A percentile compares a stretch with the other conserved stretches of the same genome.
These are phyloP conservation scores for Penicillium sp. DNA, from an alignment of 2,329 filamentous ascomycete genomes.

Conservation along the genomic window DNA sequence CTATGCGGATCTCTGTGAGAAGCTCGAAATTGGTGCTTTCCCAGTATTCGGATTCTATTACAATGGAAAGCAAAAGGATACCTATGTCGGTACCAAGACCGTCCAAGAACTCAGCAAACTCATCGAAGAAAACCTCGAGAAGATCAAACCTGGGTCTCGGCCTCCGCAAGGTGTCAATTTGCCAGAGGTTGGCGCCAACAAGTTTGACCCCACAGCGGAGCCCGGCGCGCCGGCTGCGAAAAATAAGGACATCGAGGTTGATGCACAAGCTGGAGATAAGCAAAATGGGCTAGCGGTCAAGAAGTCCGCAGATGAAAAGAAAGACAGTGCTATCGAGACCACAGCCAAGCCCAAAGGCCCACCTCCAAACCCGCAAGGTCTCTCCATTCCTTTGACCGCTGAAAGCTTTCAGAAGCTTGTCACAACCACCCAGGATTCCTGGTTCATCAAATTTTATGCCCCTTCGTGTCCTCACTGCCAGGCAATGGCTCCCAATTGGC, in stretches of 20 bases:
- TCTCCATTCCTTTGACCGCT: constrained; percentile 67
- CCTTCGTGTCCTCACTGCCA: constrained; percentile 97
- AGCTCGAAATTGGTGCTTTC: constrained; percentile 62
- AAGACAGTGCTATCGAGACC: constrained; percentile 39
- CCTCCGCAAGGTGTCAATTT: constrained; percentile 61
- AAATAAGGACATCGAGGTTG: constrained; percentile 39
- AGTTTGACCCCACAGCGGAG: constrained; percentile 41
- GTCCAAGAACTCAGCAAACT: constrained; percentile 61
- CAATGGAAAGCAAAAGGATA: constrained; percentile 62
- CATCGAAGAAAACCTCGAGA: constrained; percentile 71
- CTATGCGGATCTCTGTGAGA: constrained; percentile 68
- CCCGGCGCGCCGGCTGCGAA: constrained; percentile 39
- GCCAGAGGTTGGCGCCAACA: constrained; percentile 62
- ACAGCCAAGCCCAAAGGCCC: constrained; percentile 48
- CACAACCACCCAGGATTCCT: constrained; percentile 80
- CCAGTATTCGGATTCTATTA: constrained; percentile 77
- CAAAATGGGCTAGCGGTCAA: constrained; percentile 38
- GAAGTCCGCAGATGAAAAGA: constrained; percentile 21
- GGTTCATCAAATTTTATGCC: constrained; percentile 98
- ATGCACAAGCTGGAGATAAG: constrained; percentile 38
- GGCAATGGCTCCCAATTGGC: constrained; percentile 84
- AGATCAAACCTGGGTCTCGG: constrained; percentile 72
- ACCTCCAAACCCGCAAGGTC: constrained; percentile 67
- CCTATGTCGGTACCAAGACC: constrained; percentile 60
- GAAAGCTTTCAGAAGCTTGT: constrained; percentile 83